Evolutionary conservation across 148 eudicot species (phyloP), one percentile per base, ranked within the genome.

Genomic region (Tetragonia tetragonoides): DNA sequence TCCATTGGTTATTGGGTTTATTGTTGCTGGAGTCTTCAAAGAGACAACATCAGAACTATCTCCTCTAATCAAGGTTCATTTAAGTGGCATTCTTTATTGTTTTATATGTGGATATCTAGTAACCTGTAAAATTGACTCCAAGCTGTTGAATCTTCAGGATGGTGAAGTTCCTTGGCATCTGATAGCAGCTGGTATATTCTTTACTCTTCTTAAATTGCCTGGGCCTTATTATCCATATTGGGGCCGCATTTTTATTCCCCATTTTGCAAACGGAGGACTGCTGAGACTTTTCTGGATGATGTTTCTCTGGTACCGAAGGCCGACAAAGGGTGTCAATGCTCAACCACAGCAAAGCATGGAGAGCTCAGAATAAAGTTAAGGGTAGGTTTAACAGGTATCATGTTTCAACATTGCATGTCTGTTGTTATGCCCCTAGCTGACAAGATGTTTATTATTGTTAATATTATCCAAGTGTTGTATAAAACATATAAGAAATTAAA

Each of bases 151-250:
- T 75, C 21, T 7, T 54, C 91, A 93, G 98, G 86, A 91, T 73
- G 90, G 90, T 51, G 85, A 88, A 74, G 89, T 86, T 75, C 98
- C 98, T 20, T 91, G 96, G 98, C 94, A 91, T 87, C 77, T 93
- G 84, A 79, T 91, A 63, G 85, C 86, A 42, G 59, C 82, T 72
- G 85, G 82, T 67, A 76, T 85, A 67, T 83, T 90, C 78, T 90
- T 87, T 75, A 70, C 85, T 28, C 75, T 93, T 79, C 90, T 93
- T 62, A 93, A 93, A 78, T 76, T 93, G 76, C 96, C 92, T 18
- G 96, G 96, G 44, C 94, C 96, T 73, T 87, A 88, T 81, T 90
- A 93, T 68, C 92, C 96, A 69, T 91, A 88, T 62, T 93, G 94
- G 96, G 96, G 92, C 7, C 92, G 98, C 17, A 81, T 93, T 51